Conservation (phyloP, 2,329 filamentous ascomycete genomes). For the Xylaria digitata region DNA sequence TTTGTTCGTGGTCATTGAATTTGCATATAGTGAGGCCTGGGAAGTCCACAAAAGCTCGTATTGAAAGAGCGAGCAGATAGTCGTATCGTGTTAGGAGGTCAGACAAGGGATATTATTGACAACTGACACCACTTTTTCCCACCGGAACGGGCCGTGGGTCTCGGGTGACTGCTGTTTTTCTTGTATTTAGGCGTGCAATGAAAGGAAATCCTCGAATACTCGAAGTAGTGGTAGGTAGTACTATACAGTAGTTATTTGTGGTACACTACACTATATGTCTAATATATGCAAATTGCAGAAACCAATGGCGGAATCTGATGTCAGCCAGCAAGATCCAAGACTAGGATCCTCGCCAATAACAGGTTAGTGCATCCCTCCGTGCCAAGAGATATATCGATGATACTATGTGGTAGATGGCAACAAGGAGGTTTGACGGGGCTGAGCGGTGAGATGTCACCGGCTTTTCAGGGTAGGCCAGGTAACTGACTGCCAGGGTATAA, state of each 20-base stretch:
- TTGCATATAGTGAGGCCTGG: not conserved
- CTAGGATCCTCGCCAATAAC: constrained; percentile 26
- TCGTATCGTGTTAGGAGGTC: not conserved
- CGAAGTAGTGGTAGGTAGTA: too few relatives aligned
- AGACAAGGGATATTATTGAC: constrained; percentile 21
- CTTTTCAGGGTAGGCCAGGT: constrained; percentile 35
- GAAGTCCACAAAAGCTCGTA: constrained; percentile 30
- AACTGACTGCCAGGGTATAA: constrained; percentile 16
- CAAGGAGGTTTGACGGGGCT: constrained; percentile 28
- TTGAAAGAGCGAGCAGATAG: constrained; percentile 7
- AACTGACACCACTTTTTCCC: constrained; percentile 1
- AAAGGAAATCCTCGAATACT: not conserved
- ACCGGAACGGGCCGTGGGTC: constrained; percentile 30
- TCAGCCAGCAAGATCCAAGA: constrained; percentile 17
- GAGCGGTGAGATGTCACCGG: constrained; percentile 36
- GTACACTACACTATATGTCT: not conserved
- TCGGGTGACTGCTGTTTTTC: constrained; percentile 26
- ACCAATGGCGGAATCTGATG: constrained; percentile 27
- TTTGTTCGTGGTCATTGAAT: constrained; percentile 13
- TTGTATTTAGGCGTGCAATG: not conserved
- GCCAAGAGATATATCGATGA: not conserved
- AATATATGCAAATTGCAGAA: not conserved
- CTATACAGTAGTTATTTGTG: not conserved
- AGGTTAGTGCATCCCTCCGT: constrained; percentile 21
- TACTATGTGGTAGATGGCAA: not conserved